Conservation (phyloP, 2,329 filamentous ascomycete species). For the Mycosphaerelloides madeirae region DNA sequence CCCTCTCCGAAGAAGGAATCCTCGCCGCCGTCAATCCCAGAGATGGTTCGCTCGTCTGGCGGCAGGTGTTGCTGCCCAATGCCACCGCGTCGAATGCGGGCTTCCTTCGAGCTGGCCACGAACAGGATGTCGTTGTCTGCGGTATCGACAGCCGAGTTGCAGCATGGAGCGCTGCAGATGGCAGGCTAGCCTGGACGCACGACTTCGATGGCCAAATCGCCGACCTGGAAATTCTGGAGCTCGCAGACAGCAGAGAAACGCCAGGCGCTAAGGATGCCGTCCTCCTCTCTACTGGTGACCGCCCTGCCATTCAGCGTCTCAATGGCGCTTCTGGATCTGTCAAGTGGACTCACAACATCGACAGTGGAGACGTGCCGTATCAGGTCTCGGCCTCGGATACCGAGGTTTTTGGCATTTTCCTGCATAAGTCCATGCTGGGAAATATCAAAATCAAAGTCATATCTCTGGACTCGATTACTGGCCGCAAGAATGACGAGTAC, state of each 20-base stretch:
- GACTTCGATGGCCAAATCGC: conserved; percentile 54
- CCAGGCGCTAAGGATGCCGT: conserved; percentile 62
- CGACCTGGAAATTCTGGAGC: conserved; percentile 73
- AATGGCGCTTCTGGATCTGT: conserved; percentile 67
- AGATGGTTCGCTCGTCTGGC: conserved; percentile 80
- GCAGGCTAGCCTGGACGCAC: conserved; percentile 70
- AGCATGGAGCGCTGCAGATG: conserved; percentile 78
- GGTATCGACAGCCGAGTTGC: conserved; percentile 66
- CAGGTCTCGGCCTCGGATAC: conserved; percentile 67
- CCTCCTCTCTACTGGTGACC: conserved; percentile 57
- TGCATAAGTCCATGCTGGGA: conserved; percentile 61
- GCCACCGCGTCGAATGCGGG: conserved; percentile 25
- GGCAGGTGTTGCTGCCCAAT: conserved; percentile 62
- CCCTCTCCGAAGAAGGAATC: conserved; percentile 76
- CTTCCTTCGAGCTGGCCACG: conserved; percentile 68
- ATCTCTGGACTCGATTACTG: conserved; percentile 66
- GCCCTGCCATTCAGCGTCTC: conserved; percentile 62
- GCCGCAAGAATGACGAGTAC: conserved; percentile 67
- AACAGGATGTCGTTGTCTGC: conserved; percentile 71
- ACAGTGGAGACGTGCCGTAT: conserved; percentile 65
- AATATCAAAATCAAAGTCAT: conserved; percentile 74
- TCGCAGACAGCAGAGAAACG: conserved; percentile 49
- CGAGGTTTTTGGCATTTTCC: conserved; percentile 69
- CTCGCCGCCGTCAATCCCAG: conserved; percentile 85
- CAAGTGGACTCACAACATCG: conserved; percentile 69